Conservation (phyloP, 176 grass and related monocot genomes). For the Aegilops bicornis region DNA sequence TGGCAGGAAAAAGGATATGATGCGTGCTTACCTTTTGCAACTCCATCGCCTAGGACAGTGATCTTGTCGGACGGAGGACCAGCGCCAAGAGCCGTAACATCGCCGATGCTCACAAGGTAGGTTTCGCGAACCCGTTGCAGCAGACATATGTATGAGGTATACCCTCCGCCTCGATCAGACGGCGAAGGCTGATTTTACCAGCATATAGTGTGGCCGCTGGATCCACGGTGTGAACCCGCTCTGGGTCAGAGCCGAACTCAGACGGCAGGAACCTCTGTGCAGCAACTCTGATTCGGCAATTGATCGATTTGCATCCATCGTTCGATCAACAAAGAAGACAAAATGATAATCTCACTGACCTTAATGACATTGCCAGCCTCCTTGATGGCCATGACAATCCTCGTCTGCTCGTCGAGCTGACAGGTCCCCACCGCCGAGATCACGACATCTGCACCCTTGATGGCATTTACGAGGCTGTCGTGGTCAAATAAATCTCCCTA, state of each 20-base stretch:
- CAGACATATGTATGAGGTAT: too few relatives aligned
- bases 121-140: too few relatives aligned
- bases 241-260: slow-evolving; percentile 44
- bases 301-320: background rate
- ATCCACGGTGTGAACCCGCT: slow-evolving; percentile 16
- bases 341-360: background rate
- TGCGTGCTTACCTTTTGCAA: slow-evolving; percentile 32
- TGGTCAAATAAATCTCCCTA: background rate
- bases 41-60: slow-evolving; percentile 45
- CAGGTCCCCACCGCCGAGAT: slow-evolving; percentile 35
- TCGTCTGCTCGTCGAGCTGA: slow-evolving; percentile 38
- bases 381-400: slow-evolving; percentile 51
- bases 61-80: slow-evolving; percentile 40
- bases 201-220: background rate
- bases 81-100: background rate
- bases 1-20: background rate
- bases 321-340: background rate
- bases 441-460: background rate
- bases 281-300: background rate
- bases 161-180: too few relatives aligned
- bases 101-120: too few relatives aligned
- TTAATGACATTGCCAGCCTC: slow-evolving; percentile 47
- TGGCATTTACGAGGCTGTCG: slow-evolving; percentile 2
- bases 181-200: too few relatives aligned
- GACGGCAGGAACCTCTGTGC: slow-evolving; percentile 55